phyloP scores from a whole-genome alignment of 1,139 yeast genomes.

The Citeromyces hawaiiensis region DNA sequence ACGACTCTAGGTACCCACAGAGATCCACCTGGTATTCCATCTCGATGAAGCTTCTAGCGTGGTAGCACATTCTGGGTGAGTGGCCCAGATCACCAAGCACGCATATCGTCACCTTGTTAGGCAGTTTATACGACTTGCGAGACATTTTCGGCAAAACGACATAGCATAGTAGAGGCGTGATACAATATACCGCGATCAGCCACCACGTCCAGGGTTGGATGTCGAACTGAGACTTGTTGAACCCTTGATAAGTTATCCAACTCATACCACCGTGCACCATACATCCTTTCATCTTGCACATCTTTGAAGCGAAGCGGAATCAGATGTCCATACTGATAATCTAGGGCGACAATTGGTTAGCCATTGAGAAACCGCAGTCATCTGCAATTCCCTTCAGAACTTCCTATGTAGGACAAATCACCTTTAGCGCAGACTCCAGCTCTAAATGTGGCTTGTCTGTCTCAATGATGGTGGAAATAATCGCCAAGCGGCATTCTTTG shows the following conservation, averaged over 20 bases:
- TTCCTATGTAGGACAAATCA: constrained; percentile 69
- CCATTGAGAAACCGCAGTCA: no score
- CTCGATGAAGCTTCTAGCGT: constrained; percentile 66
- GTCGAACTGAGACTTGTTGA: constrained; percentile 9
- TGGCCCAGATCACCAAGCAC: constrained; percentile 93
- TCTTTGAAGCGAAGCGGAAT: background rate
- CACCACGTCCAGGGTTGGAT: constrained; percentile 16
- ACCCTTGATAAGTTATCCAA: constrained; percentile 14
- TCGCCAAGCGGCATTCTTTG: no score
- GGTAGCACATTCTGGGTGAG: constrained; percentile 92
- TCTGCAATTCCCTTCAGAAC: constrained; percentile 96
- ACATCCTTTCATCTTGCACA: no score
- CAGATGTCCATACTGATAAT: no score
- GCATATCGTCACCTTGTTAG: constrained; percentile 43
- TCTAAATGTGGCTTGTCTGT: constrained; percentile 90
- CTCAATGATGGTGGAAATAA: constrained; percentile 88
- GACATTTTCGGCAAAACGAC: constrained; percentile 16
- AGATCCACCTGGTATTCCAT: constrained; percentile 64
- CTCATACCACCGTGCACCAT: background rate
- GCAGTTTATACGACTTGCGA: constrained; percentile 5
- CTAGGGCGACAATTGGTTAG: no score
- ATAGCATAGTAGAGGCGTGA: constrained; percentile 21
- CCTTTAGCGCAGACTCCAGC: constrained; percentile 86
- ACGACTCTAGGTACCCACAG: constrained; percentile 70
- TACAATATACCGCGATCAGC: constrained; percentile 19